A percentile compares a stretch with the other conserved stretches of the same genome.
Conservation (phyloP, 345 rosid genomes). For the Limnanthes douglasii region DNA sequence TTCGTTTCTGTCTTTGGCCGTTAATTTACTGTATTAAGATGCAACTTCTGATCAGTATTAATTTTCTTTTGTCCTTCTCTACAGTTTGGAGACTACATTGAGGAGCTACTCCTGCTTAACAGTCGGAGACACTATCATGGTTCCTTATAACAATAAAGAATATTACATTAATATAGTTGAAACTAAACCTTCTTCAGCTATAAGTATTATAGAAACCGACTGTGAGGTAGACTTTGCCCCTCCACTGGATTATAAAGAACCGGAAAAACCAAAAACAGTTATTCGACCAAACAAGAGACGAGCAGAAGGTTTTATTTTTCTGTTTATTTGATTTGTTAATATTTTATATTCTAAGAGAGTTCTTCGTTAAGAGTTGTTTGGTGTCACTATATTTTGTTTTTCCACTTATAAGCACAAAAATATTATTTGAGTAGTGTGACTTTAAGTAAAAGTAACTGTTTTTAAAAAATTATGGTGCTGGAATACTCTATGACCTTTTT, state of each 20-base stretch:
- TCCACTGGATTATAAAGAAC: constrained; percentile 54
- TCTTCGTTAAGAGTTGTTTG: not conserved
- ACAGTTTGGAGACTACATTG: constrained; percentile 58
- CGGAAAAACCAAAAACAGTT: constrained; percentile 24
- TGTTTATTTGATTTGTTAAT: not conserved
- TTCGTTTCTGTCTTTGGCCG: constrained; percentile 11
- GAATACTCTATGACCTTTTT: too few relatives aligned
- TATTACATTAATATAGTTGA: constrained; percentile 49
- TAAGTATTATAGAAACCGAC: constrained; percentile 60
- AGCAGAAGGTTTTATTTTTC: constrained; percentile 23
- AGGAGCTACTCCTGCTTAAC: constrained; percentile 69
- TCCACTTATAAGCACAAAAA: constrained; percentile 3
- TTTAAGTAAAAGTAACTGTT: too few relatives aligned
- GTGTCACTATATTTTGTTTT: not conserved
- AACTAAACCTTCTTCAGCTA: constrained; percentile 43
- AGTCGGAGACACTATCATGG: constrained; percentile 46
- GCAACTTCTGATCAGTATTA: not conserved
- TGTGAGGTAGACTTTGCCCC: constrained; percentile 64
- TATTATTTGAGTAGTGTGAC: not conserved
- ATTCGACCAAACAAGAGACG: constrained; percentile 13
- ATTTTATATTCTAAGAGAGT: not conserved
- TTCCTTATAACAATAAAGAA: constrained; percentile 47
- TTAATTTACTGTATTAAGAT: not conserved
- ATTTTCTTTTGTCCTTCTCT: not conserved
- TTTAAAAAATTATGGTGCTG: too few relatives aligned